Evolutionary conservation across 192 early-diverging fungal species (phyloP).

Genomic region (Dissophora ornata): DNA sequence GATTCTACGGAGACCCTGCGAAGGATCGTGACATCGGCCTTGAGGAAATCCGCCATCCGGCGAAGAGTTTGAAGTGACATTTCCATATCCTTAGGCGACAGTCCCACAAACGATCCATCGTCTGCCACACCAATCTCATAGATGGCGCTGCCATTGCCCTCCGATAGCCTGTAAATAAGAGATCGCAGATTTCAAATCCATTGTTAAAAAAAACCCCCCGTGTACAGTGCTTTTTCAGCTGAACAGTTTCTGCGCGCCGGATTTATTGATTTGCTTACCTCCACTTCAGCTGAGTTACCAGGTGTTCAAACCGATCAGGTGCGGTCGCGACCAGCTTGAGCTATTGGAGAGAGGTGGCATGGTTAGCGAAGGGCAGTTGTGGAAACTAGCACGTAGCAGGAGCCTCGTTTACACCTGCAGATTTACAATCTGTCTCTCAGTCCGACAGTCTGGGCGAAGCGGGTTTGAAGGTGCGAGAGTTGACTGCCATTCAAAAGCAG

Average conservation of each 20-base stretch:
- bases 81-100: slow-evolving; percentile 69
- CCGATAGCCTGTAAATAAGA: slow-evolving; percentile 66
- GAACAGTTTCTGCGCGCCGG: too few relatives aligned
- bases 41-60: slow-evolving; percentile 70
- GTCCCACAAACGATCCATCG: slow-evolving; percentile 80
- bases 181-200: too few relatives aligned
- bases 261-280: slow-evolving; percentile 53
- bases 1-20: slow-evolving; percentile 57
- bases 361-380: too few relatives aligned
- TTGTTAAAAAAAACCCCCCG: too few relatives aligned
- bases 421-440: too few relatives aligned
- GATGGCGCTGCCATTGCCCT: slow-evolving; percentile 87
- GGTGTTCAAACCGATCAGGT: slow-evolving; percentile 79
- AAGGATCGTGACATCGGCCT: slow-evolving; percentile 77
- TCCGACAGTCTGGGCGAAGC: slow-evolving; percentile 29
- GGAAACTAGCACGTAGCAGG: too few relatives aligned
- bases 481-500: too few relatives aligned
- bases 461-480: too few relatives aligned
- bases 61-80: slow-evolving; percentile 68
- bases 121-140: slow-evolving; percentile 94
- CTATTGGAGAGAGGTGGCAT: slow-evolving; percentile 45
- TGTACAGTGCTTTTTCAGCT: too few relatives aligned
- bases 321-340: slow-evolving; percentile 77
- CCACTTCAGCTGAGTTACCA: slow-evolving; percentile 94
- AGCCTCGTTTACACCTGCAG: too few relatives aligned